phyloP scores from a whole-genome alignment of 148 eudicot genomes.

The Tetragonia tetragonoides region DNA sequence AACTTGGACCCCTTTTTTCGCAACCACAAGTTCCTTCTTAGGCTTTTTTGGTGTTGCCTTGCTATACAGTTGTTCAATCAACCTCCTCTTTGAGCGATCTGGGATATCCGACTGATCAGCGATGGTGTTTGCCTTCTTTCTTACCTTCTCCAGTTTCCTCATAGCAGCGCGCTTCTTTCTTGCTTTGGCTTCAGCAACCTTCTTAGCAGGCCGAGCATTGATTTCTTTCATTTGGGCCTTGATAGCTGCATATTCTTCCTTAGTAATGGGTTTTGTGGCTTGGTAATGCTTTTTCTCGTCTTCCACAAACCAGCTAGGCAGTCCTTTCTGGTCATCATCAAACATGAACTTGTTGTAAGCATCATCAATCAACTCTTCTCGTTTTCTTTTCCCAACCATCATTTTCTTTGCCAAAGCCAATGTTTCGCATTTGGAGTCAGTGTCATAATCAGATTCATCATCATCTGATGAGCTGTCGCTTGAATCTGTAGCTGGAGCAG shows the following conservation, averaged over 20 bases:
- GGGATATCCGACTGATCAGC: slow-evolving; percentile 80
- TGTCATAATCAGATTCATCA: slow-evolving; percentile 66
- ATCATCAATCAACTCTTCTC: slow-evolving; percentile 70
- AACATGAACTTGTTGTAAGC: slow-evolving; percentile 85
- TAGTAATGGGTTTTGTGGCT: slow-evolving; percentile 65
- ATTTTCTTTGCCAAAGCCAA: slow-evolving; percentile 79
- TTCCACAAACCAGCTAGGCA: slow-evolving; percentile 82
- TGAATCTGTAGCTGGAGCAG: slow-evolving; percentile 77
- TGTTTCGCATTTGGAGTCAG: slow-evolving; percentile 68
- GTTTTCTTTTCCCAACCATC: slow-evolving; percentile 59
- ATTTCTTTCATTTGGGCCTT: slow-evolving; percentile 74
- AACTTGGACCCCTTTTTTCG: slow-evolving; percentile 90
- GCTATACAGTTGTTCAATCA: slow-evolving; percentile 79
- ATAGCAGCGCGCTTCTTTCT: slow-evolving; percentile 71
- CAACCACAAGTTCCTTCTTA: slow-evolving; percentile 78
- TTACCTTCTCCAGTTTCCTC: slow-evolving; percentile 70
- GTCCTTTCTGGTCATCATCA: slow-evolving; percentile 46
- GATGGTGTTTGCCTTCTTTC: slow-evolving; percentile 86
- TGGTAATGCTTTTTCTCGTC: slow-evolving; percentile 59
- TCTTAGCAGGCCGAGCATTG: slow-evolving; percentile 84
- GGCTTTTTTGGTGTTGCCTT: slow-evolving; percentile 70
- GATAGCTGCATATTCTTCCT: slow-evolving; percentile 76
- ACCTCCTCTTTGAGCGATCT: slow-evolving; percentile 78
- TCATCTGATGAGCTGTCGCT: slow-evolving; percentile 78
- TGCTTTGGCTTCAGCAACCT: slow-evolving; percentile 89